A percentile compares a stretch with the other conserved stretches of the same genome.
Evolutionary conservation across 371 early-diverging fungal species (phyloP).

Genomic region (Rhizopus microsporus): DNA sequence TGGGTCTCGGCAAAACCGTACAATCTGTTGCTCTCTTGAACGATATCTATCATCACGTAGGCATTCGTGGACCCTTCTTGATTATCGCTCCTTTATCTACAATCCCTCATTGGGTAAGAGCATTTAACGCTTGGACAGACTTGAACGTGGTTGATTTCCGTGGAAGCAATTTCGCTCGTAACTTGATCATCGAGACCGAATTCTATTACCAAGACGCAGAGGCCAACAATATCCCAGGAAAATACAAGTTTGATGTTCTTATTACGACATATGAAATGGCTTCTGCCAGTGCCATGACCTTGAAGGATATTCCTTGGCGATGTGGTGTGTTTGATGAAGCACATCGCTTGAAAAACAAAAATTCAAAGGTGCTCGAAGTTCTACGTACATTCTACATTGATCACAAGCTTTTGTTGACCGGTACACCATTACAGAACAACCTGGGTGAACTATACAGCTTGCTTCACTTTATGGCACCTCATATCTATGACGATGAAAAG

Average conservation of each 20-base stretch:
- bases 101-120: conserved; percentile 74
- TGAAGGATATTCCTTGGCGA: conserved; percentile 82
- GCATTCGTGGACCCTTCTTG: conserved; percentile 65
- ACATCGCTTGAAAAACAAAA: conserved; percentile 91
- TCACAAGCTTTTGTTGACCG: conserved; percentile 51
- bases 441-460: conserved; percentile 91
- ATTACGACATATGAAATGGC: conserved; percentile 87
- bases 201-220: conserved; percentile 63
- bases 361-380: conserved; percentile 53
- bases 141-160: conserved; percentile 74
- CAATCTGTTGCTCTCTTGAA: conserved; percentile 74
- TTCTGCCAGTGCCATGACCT: conserved; percentile 61
- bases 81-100: conserved; percentile 76
- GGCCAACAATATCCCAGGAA: conserved; percentile 42
- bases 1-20: conserved; percentile 78
- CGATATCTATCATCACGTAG: conserved; percentile 58
- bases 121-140: conserved; percentile 73
- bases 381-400: conserved; percentile 46
- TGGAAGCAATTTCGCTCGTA: conserved; percentile 52
- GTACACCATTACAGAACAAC: conserved; percentile 92
- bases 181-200: conserved; percentile 67
- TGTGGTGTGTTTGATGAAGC: conserved; percentile 95
- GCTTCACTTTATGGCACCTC: conserved; percentile 90
- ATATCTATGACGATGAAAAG: conserved; percentile 59
- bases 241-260: conserved; percentile 79